These are phyloP conservation scores for Phytophthora constricta DNA, from an alignment of 352 stramenopile genomes.

Conservation along the genomic window DNA sequence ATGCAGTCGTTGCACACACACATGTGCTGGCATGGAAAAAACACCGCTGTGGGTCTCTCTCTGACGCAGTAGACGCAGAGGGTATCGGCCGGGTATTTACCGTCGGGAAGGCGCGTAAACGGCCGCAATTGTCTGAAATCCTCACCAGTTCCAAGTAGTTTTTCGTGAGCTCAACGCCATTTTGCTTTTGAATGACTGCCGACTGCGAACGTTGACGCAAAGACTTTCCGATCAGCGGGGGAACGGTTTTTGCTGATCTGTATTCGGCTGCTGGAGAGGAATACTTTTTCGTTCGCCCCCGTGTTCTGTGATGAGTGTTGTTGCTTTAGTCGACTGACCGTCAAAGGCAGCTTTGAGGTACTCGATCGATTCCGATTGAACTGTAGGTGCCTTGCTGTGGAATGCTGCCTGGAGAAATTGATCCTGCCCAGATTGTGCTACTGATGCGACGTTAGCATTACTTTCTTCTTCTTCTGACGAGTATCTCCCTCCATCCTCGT, in stretches of 20 bases:
- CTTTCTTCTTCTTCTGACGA: slow-evolving; percentile 13
- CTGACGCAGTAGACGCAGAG: slow-evolving; percentile 57
- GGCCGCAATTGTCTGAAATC: slow-evolving; percentile 60
- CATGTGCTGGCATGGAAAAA: slow-evolving; percentile 64
- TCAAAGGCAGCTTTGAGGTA: neutral
- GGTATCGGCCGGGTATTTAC: slow-evolving; percentile 45
- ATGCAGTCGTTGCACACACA: slow-evolving; percentile 70
- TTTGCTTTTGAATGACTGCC: slow-evolving; percentile 21
- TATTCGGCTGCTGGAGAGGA: neutral
- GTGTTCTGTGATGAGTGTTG: neutral
- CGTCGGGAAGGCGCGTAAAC: slow-evolving; percentile 54
- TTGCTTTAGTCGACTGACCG: neutral
- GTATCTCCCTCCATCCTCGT: slow-evolving; percentile 5
- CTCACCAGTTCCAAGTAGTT: slow-evolving; percentile 64
- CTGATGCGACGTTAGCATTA: neutral
- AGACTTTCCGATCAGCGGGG: slow-evolving; percentile 12
- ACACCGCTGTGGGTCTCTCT: slow-evolving; percentile 26
- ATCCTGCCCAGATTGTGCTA: slow-evolving; percentile 2
- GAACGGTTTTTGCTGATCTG: neutral
- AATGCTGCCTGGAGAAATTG: slow-evolving; percentile 26
- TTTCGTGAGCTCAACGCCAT: slow-evolving; percentile 39
- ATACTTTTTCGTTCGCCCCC: neutral
- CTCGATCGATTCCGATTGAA: neutral
- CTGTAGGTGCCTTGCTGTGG: slow-evolving; percentile 2
- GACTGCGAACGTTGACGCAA: slow-evolving; percentile 27